Base-by-base conservation (phyloP, 192 early-diverging fungal genomes). In the Coemansia sp. region DNA sequence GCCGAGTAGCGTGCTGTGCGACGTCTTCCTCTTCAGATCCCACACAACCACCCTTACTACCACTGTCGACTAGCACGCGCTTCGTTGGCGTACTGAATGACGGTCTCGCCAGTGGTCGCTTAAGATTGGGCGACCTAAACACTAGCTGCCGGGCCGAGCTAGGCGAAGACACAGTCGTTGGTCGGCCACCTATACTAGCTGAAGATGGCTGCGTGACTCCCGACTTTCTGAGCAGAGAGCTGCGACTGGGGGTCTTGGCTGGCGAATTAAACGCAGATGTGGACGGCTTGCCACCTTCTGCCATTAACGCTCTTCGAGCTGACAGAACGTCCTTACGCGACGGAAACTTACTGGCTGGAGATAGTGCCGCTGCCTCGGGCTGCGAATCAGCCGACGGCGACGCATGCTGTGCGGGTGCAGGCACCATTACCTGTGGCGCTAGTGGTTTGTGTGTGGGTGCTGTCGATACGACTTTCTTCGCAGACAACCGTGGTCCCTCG, bases 41-140 rank as follows among this genome's bases (percentile, higher is more conserved):
- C 15, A 15, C 29, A 58, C 55, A 17, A n/a, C 11, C 23, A 23
- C 50, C 23, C 50, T 51, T 58, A 15, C 27, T 7, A 15, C 55
- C 15, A 15, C 55, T 8, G 41, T 62, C 63, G 14, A 44, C 23
- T 1, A 67, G 32, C 25, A 62, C 15, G 21, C 78, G 78, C 67
- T 81, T 81, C 29, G 78, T 53, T 32, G 78, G 78, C n/a, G 78
- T 72, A 32, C 48, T 81, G 34, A 81, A 81, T 34, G 50, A 59
- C 36, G 50, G 50, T 12, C 68, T 53, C 3, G 63, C 46, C 31
- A 64, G 46, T 11, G 53, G 67, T 1, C 78, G 66, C 46, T 76
- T 81, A 17, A 73, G 63, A 14, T 68, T 61, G 17, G 74, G 74
- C 32, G 44, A 63, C 45, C 69, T 81, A 65, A 81, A 81, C 19